These are phyloP conservation scores for Macrocybe gigantea DNA, from an alignment of 768 basidiomycete species.

Conservation along the genomic window DNA sequence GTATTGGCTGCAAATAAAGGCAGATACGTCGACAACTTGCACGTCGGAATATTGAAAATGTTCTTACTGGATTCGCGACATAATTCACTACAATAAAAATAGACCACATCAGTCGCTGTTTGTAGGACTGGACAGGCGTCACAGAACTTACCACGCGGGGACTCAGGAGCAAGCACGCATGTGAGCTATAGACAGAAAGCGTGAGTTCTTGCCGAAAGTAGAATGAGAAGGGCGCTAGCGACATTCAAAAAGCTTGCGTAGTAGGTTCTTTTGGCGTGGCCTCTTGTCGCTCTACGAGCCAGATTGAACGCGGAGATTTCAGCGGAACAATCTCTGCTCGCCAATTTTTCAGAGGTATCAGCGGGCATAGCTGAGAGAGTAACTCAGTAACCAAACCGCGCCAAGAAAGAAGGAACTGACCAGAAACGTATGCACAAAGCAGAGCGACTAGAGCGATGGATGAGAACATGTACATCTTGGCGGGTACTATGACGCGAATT, in stretches of 20 bases:
- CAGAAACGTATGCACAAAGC: constrained; percentile 4
- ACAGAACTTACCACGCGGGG: constrained; percentile 10
- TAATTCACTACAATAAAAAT: constrained; percentile 10
- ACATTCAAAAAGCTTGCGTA: constrained; percentile 12
- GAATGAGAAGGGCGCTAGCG: not conserved
- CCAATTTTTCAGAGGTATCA: not conserved
- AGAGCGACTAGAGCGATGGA: constrained; percentile 8
- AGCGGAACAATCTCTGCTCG: constrained; percentile 8
- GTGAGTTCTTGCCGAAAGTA: not conserved
- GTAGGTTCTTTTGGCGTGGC: constrained; percentile 8
- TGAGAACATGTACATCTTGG: constrained; percentile 8
- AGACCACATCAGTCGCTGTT: not conserved
- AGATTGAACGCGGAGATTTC: constrained; percentile 12
- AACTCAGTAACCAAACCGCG: no score
- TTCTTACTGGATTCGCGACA: constrained; percentile 12
- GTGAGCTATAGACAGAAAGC: constrained; percentile 6
- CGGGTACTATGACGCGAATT: not conserved
- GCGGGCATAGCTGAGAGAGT: constrained; percentile 5
- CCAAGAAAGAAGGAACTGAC: constrained; percentile 1
- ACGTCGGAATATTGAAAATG: not conserved
- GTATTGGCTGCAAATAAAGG: constrained; percentile 6
- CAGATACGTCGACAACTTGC: not conserved
- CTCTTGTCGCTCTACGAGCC: constrained; percentile 12
- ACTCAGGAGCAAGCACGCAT: constrained; percentile 14
- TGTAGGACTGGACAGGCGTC: not conserved